These are phyloP conservation scores for Moricandia moricandioides DNA, from an alignment of 345 rosid genomes.

Conservation along the genomic window DNA sequence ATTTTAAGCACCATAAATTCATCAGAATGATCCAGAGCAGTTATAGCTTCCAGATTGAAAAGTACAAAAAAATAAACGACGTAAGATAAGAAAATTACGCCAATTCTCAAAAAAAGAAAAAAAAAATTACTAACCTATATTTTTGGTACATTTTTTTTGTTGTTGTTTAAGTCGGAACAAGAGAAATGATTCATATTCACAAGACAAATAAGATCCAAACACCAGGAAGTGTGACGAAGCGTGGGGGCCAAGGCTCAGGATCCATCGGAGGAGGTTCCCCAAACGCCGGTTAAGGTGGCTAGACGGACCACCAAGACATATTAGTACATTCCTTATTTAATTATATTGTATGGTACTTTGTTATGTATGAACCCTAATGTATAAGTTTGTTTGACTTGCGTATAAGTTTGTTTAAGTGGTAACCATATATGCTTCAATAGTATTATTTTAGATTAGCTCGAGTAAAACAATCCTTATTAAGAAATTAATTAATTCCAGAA, in stretches of 20 bases:
- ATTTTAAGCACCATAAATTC: background rate
- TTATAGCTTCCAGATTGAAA: background rate
- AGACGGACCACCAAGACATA: background rate
- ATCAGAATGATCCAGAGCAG: background rate
- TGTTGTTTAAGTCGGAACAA: background rate
- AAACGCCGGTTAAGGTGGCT: background rate
- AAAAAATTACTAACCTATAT: background rate
- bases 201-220: slow-evolving; percentile 17
- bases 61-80: background rate
- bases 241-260: slow-evolving; percentile 8
- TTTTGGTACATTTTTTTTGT: background rate
- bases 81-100: background rate
- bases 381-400: slow-evolving; percentile 26
- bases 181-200: slow-evolving; percentile 13
- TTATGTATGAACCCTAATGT: background rate
- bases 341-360: background rate
- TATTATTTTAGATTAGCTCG: background rate
- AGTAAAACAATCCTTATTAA: background rate
- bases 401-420: background rate
- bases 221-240: slow-evolving; percentile 15
- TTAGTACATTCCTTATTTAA: background rate
- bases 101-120: too few species aligned
- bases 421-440: background rate
- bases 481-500: background rate
- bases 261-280: slow-evolving; percentile 9